phyloP scores from a whole-genome alignment of 306 rosid species.

The Inga laurina region DNA sequence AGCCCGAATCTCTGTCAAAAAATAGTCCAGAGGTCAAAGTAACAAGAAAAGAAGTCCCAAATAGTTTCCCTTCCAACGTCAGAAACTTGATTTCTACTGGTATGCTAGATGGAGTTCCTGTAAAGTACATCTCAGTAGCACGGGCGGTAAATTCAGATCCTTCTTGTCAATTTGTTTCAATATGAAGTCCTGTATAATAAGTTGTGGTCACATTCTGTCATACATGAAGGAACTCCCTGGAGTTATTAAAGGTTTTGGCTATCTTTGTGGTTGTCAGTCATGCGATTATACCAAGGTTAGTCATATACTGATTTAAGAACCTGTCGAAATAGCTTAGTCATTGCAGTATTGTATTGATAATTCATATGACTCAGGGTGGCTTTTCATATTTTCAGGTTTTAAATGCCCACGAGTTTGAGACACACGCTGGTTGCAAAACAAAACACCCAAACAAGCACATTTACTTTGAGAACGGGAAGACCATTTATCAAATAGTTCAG shows the following conservation, averaged over 20 bases:
- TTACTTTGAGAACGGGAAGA: conserved; percentile 47
- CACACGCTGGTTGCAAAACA: conserved; percentile 71
- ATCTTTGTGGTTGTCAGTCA: conserved; percentile 59
- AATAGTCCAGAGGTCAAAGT: background rate
- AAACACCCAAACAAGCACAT: conserved; percentile 76
- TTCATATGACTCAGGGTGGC: background rate
- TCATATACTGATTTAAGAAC: background rate
- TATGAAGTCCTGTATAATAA: conserved; percentile 12
- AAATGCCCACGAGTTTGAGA: conserved; percentile 74
- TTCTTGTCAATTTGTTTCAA: conserved; percentile 11
- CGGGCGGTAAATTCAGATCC: conserved; percentile 2
- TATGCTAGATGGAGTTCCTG: conserved; percentile 75
- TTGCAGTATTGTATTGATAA: background rate
- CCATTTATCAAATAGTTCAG: conserved; percentile 60
- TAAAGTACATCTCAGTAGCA: conserved; percentile 53
- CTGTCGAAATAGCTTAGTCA: background rate
- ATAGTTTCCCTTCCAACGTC: conserved; percentile 45
- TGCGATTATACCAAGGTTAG: conserved; percentile 57
- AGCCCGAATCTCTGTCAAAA: background rate
- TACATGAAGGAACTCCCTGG: background rate
- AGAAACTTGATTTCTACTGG: conserved; percentile 65
- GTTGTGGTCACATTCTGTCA: conserved; percentile 18
- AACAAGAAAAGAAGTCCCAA: conserved; percentile 48
- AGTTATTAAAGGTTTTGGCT: conserved; percentile 8
- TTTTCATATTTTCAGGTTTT: conserved; percentile 41